These are phyloP conservation scores for Diospyros kaki DNA, from an alignment of 148 eudicot species.

Conservation along the genomic window DNA sequence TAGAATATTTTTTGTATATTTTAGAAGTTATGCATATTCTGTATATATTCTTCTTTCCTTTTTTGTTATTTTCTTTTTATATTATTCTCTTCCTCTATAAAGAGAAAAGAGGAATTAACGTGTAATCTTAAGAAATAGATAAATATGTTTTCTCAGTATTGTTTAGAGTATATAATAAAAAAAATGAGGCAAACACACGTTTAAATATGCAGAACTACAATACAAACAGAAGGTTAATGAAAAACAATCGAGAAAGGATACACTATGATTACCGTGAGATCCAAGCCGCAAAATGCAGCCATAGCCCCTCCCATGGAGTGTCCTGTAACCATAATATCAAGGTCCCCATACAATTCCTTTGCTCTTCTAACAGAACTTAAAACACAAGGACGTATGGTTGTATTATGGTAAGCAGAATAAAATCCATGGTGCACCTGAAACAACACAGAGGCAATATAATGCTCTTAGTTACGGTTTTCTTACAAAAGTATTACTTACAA, in stretches of 20 bases:
- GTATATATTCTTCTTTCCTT: no score
- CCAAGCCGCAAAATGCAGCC: slow-evolving; percentile 89
- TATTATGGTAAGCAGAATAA: slow-evolving; percentile 88
- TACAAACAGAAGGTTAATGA: neutral
- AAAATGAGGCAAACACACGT: no score
- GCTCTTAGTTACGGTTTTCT: neutral
- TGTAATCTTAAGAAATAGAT: no score
- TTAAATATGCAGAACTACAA: neutral
- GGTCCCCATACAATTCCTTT: slow-evolving; percentile 55
- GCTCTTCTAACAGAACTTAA: slow-evolving; percentile 59
- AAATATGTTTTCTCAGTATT: no score
- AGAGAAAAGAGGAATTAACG: no score
- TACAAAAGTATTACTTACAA: neutral
- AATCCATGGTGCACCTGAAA: slow-evolving; percentile 96
- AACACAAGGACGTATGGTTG: slow-evolving; percentile 79
- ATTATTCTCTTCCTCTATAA: no score
- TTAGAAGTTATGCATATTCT: no score
- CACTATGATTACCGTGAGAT: slow-evolving; percentile 57
- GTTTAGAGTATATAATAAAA: no score
- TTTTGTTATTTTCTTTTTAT: no score
- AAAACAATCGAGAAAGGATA: slow-evolving; percentile 4
- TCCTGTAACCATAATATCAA: slow-evolving; percentile 67
- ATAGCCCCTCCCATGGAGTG: slow-evolving; percentile 99
- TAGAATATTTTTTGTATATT: no score
- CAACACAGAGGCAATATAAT: slow-evolving; percentile 9